Evolutionary conservation across 148 eudicot genomes (phyloP), one percentile per base, ranked within the genome.

Genomic region (Rhododendron williamsianum): DNA sequence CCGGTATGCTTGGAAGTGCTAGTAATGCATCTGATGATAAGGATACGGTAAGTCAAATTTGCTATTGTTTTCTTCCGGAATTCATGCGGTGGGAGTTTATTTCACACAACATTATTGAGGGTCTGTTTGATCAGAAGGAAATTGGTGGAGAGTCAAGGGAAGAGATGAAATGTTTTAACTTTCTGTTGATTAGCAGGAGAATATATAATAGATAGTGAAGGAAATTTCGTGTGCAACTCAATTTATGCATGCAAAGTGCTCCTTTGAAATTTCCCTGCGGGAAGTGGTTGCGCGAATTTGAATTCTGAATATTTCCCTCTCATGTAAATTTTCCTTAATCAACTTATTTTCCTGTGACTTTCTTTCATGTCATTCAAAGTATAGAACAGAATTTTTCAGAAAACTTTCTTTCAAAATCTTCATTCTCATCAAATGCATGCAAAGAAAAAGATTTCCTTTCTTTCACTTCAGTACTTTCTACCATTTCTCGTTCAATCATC

Each of bases 41-140:
- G 7, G 91, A 88, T 56, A 8, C 78, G 77, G 92, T 91, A 88
- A 86, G 87, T 35, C 7, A 27, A 41, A 19, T 51, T 38, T 82
- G 41, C 25, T 11, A 19, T 45, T 25, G 18, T 33, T 83, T 78
- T 18, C 11, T 60, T 27, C 4, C 27, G 12, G 30, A 18, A 9
- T 38, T 30, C 9, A 48, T 8, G 12, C 43, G 35, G 38, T 12
- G 48, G 27, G n/a, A 83, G 30, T 30, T 80, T 36, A 0, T 33
- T 13, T 77, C 25, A 6, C 9, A 9, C 80, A 8, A 9, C 23
- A 23, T 18, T 9, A 43, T 9, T 0, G 21, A 77, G 30, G 27
- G 73, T 27, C 33, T 4, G 73, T 67, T 67, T 67, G 35, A 67
- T 67, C 27, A 67, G 36, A 25, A 67, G 35, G 35, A 67, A 67